Conservation (phyloP, 2,329 filamentous ascomycete species). For the Magnaporthiopsis incrustans region DNA sequence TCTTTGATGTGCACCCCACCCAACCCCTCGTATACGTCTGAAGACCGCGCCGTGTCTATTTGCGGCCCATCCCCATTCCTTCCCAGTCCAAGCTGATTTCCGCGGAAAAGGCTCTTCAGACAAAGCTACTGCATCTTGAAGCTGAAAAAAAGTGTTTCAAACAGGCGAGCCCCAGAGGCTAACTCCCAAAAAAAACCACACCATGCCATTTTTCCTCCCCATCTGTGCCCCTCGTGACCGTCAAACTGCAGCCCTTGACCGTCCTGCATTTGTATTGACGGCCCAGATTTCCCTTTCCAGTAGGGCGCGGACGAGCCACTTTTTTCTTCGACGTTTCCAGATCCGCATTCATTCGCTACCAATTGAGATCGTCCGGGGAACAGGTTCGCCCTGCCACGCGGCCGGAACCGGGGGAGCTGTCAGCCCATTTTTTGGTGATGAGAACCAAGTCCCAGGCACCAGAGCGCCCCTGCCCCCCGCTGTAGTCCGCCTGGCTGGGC, state of each 20-base stretch:
- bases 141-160: not conserved
- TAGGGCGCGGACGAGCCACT: too few relatives aligned
- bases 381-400: not conserved
- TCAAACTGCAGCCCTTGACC: too few relatives aligned
- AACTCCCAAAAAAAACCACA: not conserved
- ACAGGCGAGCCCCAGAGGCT: not conserved
- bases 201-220: not conserved
- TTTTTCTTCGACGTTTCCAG: too few relatives aligned
- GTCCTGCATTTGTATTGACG: not conserved
- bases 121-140: not conserved
- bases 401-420: not conserved
- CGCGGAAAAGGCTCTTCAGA: not conserved
- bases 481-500: not conserved
- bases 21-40: too few relatives aligned
- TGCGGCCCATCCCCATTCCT: too few relatives aligned
- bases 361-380: not conserved
- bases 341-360: too few relatives aligned
- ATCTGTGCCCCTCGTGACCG: not conserved
- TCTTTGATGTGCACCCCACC: too few relatives aligned
- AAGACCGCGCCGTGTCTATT: not conserved
- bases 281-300: too few relatives aligned
- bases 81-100: not conserved
- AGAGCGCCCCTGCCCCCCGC: not conserved
- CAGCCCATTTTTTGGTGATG: constrained; percentile 1
- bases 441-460: not conserved